These are phyloP conservation scores for Dactylellina haptotyla DNA, from an alignment of 2,329 filamentous ascomycete species.

Conservation along the genomic window DNA sequence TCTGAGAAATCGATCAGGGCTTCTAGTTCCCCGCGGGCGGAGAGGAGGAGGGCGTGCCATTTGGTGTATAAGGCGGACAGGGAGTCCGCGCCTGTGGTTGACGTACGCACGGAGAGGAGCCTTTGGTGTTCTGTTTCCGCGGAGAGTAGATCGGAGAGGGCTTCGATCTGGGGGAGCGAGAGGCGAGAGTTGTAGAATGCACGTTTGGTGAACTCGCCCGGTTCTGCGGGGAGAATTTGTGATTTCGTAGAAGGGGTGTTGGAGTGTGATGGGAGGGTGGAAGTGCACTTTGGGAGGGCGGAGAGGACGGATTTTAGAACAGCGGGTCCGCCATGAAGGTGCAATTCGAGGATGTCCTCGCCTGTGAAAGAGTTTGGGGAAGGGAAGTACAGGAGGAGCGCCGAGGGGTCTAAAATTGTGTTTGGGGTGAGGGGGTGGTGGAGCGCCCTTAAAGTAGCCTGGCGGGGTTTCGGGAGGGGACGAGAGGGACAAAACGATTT, in stretches of 20 bases:
- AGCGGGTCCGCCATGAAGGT: slow-evolving; percentile 91
- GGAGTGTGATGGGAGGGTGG: background rate
- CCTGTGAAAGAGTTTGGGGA: slow-evolving; percentile 85
- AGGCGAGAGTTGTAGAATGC: slow-evolving; percentile 89
- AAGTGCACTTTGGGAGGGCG: slow-evolving; percentile 72
- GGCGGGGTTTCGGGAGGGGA: slow-evolving; percentile 68
- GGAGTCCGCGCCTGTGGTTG: slow-evolving; percentile 70
- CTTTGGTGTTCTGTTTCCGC: slow-evolving; percentile 93
- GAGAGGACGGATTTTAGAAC: slow-evolving; percentile 85
- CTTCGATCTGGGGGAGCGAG: slow-evolving; percentile 83
- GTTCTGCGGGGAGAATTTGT: slow-evolving; percentile 83
- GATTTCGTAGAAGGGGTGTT: background rate
- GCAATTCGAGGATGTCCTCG: slow-evolving; percentile 89
- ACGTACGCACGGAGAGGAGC: slow-evolving; percentile 74
- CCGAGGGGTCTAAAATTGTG: slow-evolving; percentile 75
- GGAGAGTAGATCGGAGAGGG: slow-evolving; percentile 71
- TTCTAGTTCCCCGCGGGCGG: slow-evolving; percentile 89
- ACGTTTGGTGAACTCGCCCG: slow-evolving; percentile 92
- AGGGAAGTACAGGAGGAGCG: slow-evolving; percentile 84
- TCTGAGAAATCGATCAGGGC: slow-evolving; percentile 97
- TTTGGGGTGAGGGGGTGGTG: slow-evolving; percentile 67
- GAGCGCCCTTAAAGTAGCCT: slow-evolving; percentile 78
- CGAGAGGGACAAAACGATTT: slow-evolving; percentile 70
- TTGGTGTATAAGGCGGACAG: slow-evolving; percentile 80
- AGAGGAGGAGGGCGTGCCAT: slow-evolving; percentile 81